Conservation (phyloP, 2,329 filamentous ascomycete species). For the Colletotrichum incanum region DNA sequence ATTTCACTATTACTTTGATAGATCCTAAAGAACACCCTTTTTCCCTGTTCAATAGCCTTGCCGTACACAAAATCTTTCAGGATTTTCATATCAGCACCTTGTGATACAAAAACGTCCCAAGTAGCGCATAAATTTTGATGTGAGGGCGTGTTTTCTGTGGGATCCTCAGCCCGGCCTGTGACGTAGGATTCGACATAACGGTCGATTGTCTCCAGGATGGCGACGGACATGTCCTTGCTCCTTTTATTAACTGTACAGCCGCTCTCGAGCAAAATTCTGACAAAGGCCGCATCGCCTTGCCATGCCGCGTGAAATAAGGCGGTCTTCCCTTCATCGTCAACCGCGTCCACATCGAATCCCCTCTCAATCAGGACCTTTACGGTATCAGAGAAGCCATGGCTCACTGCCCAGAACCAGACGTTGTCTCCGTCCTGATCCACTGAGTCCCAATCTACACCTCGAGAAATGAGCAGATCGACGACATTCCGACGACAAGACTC, state of each 20-base stretch:
- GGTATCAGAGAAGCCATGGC: neutral
- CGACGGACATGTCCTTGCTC: neutral
- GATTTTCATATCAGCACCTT: neutral
- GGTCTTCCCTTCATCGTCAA: neutral
- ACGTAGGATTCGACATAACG: neutral
- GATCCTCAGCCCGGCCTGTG: neutral
- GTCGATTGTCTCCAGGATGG: neutral
- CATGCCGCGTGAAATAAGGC: neutral
- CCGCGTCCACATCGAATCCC: neutral
- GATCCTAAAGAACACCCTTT: neutral
- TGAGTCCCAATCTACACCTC: neutral
- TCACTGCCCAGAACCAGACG: neutral
- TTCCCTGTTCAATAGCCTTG: neutral
- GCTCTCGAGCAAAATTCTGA: neutral
- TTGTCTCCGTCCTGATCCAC: neutral
- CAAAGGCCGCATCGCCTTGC: neutral
- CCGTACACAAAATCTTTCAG: neutral
- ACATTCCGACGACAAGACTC: neutral
- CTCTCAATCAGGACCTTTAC: neutral
- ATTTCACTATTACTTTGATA: too few species aligned
- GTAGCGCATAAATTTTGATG: neutral
- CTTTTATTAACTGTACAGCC: neutral
- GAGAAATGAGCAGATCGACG: neutral
- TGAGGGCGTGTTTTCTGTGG: neutral
- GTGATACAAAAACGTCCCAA: neutral